Evolutionary conservation across 2,329 filamentous ascomycete species (phyloP).

Genomic region (Fusarium duplospermum): DNA sequence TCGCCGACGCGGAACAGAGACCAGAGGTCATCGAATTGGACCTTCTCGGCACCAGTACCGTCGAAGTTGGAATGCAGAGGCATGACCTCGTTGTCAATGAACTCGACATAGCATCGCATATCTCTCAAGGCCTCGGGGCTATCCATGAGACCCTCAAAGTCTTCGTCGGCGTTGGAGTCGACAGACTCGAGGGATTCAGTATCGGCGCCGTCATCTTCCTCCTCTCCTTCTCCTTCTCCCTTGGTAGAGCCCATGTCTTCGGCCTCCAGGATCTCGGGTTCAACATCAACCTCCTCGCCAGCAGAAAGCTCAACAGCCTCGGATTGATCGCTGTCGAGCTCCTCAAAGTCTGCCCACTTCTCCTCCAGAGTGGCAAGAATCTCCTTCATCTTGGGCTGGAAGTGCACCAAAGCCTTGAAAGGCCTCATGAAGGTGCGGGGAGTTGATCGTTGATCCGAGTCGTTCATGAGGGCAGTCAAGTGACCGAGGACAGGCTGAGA

Average conservation of each 20-base stretch:
- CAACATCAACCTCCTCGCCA: slow-evolving; percentile 43
- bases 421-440: slow-evolving; percentile 56
- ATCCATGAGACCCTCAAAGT: slow-evolving; percentile 52
- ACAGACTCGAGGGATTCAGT: slow-evolving; percentile 50
- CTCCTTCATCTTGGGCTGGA: slow-evolving; percentile 56
- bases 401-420: slow-evolving; percentile 55
- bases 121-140: slow-evolving; percentile 54
- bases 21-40: slow-evolving; percentile 58
- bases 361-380: slow-evolving; percentile 53
- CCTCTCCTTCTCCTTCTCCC: neutral
- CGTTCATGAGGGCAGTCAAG: slow-evolving; percentile 51
- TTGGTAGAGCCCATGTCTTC: neutral
- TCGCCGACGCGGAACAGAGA: slow-evolving; percentile 55
- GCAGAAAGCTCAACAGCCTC: slow-evolving; percentile 36
- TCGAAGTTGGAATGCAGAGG: slow-evolving; percentile 48
- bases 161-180: slow-evolving; percentile 51
- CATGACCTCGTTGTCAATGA: slow-evolving; percentile 57
- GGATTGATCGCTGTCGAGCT: slow-evolving; percentile 39
- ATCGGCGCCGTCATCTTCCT: slow-evolving; percentile 37
- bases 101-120: slow-evolving; percentile 57
- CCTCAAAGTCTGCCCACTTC: slow-evolving; percentile 55
- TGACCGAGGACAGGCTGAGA: slow-evolving; percentile 55
- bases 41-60: slow-evolving; percentile 43
- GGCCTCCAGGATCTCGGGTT: slow-evolving; percentile 32
- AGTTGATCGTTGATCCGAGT: slow-evolving; percentile 49